phyloP scores from a whole-genome alignment of 192 early-diverging fungal genomes.

The Backusella morwellensis region DNA sequence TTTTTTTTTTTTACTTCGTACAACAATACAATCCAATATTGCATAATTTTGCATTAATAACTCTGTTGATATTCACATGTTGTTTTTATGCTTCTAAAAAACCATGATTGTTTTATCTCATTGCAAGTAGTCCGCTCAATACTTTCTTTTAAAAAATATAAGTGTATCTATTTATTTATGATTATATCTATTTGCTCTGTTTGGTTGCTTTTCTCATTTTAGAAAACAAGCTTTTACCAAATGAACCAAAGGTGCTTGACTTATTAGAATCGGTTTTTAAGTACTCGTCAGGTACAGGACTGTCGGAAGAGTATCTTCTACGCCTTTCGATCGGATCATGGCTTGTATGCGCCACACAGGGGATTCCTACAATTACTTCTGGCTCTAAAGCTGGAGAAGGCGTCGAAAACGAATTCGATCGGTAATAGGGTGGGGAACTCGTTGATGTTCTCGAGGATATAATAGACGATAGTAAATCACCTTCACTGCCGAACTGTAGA shows the following conservation, averaged over 20 bases:
- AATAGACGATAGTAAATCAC: not conserved
- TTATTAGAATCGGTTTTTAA: not conserved
- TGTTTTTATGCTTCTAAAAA: not conserved
- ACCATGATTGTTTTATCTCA: not conserved
- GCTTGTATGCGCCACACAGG: not conserved
- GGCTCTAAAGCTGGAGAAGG: not conserved
- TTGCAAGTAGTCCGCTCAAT: not conserved
- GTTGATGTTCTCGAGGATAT: not conserved
- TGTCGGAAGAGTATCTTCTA: not conserved
- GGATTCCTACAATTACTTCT: not conserved
- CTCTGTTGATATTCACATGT: not conserved
- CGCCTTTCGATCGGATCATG: slow-evolving; percentile 1
- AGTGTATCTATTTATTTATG: not conserved
- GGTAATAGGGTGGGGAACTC: not conserved
- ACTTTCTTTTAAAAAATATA: not conserved
- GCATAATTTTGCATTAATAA: not conserved
- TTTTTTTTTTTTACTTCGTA: not conserved
- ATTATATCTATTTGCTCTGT: not conserved
- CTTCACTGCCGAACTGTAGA: not conserved
- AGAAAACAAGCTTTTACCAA: not conserved
- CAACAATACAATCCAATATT: not conserved
- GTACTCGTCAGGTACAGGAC: not conserved
- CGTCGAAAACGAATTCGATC: not conserved
- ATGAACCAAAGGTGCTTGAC: not conserved
- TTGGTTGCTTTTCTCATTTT: not conserved